Evolutionary conservation across 257 asterid genomes (phyloP).

Genomic region (Przewalskia tangutica): DNA sequence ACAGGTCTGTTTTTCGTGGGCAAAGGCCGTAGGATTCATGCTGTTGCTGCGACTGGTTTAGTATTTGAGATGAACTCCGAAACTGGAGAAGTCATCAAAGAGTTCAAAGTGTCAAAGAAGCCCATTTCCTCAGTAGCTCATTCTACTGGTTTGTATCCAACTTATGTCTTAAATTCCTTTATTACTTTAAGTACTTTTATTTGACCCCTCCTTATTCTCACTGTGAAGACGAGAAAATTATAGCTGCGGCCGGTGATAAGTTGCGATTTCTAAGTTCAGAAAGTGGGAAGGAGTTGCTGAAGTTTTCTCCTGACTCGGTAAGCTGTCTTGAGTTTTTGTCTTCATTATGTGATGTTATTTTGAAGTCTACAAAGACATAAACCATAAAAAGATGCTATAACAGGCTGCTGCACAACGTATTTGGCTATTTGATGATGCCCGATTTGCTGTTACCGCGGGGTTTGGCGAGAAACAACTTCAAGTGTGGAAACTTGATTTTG

Average conservation of each 20-base stretch:
- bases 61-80: conserved; percentile 18
- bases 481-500: conserved; percentile 21
- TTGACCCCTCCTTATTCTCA: conserved; percentile 7
- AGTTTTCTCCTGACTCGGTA: conserved; percentile 21
- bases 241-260: conserved; percentile 20
- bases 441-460: conserved; percentile 18
- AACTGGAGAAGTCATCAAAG: conserved; percentile 20
- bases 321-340: neutral
- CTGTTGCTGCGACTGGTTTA: conserved; percentile 14
- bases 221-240: conserved; percentile 15
- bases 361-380: neutral
- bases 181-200: neutral
- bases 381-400: neutral
- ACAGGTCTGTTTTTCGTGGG: conserved; percentile 14
- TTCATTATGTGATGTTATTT: neutral
- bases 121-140: conserved; percentile 8
- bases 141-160: conserved; percentile 15
- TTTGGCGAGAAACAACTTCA: conserved; percentile 17
- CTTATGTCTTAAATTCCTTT: neutral
- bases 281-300: conserved; percentile 19
- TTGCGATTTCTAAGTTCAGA: conserved; percentile 15
- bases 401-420: conserved; percentile 16
- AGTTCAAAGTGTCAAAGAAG: conserved; percentile 19
- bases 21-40: conserved; percentile 12
- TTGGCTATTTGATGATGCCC: conserved; percentile 21